Evolutionary conservation across 1,284 basidiomycete species (phyloP), one percentile per base, ranked within the genome.

Genomic region (Apiotrichum laibachii): DNA sequence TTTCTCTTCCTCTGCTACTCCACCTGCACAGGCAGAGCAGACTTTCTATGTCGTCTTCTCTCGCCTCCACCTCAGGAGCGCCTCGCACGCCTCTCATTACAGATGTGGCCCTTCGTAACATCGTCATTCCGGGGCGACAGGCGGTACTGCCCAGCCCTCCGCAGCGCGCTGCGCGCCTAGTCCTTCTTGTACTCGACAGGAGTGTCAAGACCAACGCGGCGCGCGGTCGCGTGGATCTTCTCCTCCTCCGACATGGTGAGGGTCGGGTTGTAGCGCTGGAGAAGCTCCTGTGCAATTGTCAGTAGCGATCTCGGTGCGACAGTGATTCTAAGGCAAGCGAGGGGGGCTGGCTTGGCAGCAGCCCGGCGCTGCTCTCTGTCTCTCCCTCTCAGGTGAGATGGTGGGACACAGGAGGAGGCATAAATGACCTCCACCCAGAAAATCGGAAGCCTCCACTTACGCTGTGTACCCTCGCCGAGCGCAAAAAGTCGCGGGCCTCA

Each of bases 211-310:
- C 92, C 92, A 44, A 96, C 92, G 57, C 92, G 81, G 52, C 87
- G 82, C 6, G 92, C 92, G 1, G 92, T 92, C 1, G 89, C 90
- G 62, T 86, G 81, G 58, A 94, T 82, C 60, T 88, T 82, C 71
- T 94, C 90, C 68, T 91, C 85, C 22, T 83, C 80, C 0, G 89
- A 86, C 68, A 93, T 82, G 68, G 89, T 88, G 51, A 87, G 78
- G 13, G 89, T 79, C 0, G 93, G 92, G 73, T 93, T 94, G 80
- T 96, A 96, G 57, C 90, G 82, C 61, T 89, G 87, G 58, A 93
- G 76, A 44, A 92, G 79, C 21, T 81, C 80, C 89, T 92, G 59
- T 5, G 18, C 11, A 16, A 46, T 13, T n/a, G 26, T 11, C 44
- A 45, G 22, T 18, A 31, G 26, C 26, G 26, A 31, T 7, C 26